Evolutionary conservation across 495 filamentous ascomycete genomes (phyloP), one percentile per base, ranked within the genome.

Genomic region (Cetradonia linearis): DNA sequence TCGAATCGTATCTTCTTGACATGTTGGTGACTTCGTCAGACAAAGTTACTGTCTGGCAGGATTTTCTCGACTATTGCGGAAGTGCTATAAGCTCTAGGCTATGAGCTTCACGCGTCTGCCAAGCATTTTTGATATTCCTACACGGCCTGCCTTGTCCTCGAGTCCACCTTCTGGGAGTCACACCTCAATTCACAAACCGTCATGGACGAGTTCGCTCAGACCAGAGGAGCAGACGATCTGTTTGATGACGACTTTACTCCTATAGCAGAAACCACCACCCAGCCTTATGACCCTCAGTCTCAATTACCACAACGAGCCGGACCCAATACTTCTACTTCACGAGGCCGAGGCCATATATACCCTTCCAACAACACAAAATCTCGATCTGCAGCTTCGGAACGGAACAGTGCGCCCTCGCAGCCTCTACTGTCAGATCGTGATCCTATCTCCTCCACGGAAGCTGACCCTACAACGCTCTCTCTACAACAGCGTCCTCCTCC

Each of bases 1-100:
- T 82, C 69, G 92, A 95, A 86, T 97, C 93, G 77, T 98, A 98
- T 79, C 92, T 85, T 78, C 93, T 86, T 69, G 93, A 96, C 93
- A 98, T 98, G 70, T 69, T 80, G 70, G n/a, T n/a, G n/a, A n/a
- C n/a, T n/a, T n/a, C n/a, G n/a, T n/a, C n/a, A n/a, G n/a, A n/a
- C n/a, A n/a, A n/a, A n/a, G n/a, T n/a, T n/a, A n/a, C n/a, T n/a
- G n/a, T n/a, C n/a, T n/a, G n/a, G n/a, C n/a, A n/a, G n/a, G n/a
- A n/a, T n/a, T n/a, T n/a, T n/a, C n/a, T n/a, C n/a, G n/a, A n/a
- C n/a, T n/a, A n/a, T n/a, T n/a, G n/a, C n/a, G n/a, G n/a, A n/a
- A n/a, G n/a, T n/a, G n/a, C 30, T 53, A 37, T 55, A 55, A 55
- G 11, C 40, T 61, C 40, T 20, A 61, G 59, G 59, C 59, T 61